phyloP scores from a whole-genome alignment of 148 eudicot species.

The Vaccinium myrtillus region DNA sequence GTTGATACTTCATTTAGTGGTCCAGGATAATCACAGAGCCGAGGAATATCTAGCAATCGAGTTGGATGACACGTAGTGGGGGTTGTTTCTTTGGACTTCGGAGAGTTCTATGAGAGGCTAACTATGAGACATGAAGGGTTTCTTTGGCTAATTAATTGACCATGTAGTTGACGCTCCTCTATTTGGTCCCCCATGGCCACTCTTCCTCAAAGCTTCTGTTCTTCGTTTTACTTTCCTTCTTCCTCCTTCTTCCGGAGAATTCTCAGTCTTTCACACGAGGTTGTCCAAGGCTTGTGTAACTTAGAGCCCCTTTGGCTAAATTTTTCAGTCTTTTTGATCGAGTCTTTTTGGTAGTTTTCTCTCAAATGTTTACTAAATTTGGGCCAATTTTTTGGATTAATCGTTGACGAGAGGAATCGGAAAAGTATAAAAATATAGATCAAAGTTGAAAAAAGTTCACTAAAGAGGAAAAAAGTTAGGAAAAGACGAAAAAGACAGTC shows the following conservation, averaged over 20 bases:
- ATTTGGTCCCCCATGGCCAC: neutral
- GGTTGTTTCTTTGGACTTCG: neutral
- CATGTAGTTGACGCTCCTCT: neutral
- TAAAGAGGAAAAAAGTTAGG: too few relatives aligned
- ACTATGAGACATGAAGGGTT: neutral
- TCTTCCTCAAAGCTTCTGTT: neutral
- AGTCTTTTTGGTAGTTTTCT: too few relatives aligned
- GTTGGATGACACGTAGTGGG: neutral
- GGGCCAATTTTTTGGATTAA: too few relatives aligned
- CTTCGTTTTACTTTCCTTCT: neutral
- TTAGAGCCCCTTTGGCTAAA: too few relatives aligned
- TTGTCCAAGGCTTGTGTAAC: constrained; percentile 2
- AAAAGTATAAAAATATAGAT: too few relatives aligned
- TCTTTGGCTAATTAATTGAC: neutral
- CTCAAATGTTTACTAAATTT: too few relatives aligned
- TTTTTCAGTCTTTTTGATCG: too few relatives aligned
- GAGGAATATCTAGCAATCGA: neutral
- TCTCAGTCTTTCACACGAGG: neutral
- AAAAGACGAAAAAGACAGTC: too few relatives aligned
- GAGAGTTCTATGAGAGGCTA: neutral
- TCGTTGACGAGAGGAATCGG: too few relatives aligned
- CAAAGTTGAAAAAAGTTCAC: too few relatives aligned
- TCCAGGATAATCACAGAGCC: neutral
- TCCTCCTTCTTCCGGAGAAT: neutral
- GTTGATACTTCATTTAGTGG: neutral